Evolutionary conservation across 2,329 filamentous ascomycete genomes (phyloP).

Genomic region (Penicillium sp.): DNA sequence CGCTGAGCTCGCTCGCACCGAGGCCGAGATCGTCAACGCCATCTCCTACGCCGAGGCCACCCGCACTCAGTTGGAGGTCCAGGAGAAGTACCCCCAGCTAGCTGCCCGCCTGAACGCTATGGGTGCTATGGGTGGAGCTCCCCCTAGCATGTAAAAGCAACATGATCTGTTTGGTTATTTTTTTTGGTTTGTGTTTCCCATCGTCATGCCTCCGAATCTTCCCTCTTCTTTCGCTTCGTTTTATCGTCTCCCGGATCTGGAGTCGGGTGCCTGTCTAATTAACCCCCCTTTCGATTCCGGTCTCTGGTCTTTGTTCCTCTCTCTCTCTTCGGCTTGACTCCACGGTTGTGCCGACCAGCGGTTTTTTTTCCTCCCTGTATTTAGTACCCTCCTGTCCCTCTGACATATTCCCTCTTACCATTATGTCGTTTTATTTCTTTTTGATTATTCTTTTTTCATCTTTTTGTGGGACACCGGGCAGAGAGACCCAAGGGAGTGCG

Average conservation of each 20-base stretch:
- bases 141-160: slow-evolving; percentile 40
- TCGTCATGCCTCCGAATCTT: slow-evolving; percentile 18
- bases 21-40: slow-evolving; percentile 94
- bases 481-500: slow-evolving; percentile 23
- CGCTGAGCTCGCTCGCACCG: slow-evolving; percentile 90
- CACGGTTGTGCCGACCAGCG: slow-evolving; percentile 21
- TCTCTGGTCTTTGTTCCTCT: slow-evolving; percentile 24
- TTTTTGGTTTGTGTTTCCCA: not conserved
- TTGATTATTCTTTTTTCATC: slow-evolving; percentile 17
- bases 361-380: slow-evolving; percentile 37
- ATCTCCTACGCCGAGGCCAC: slow-evolving; percentile 97
- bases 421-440: slow-evolving; percentile 13
- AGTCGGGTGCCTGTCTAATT: slow-evolving; percentile 26
- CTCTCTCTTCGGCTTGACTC: slow-evolving; percentile 18
- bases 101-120: slow-evolving; percentile 73
- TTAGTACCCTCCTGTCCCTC: slow-evolving; percentile 30
- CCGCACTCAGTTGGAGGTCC: slow-evolving; percentile 90
- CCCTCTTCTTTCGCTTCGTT: slow-evolving; percentile 26
- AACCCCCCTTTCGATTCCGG: slow-evolving; percentile 24
- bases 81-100: slow-evolving; percentile 83
- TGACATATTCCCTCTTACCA: slow-evolving; percentile 33
- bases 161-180: not conserved
- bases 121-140: slow-evolving; percentile 49
- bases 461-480: slow-evolving; percentile 22
- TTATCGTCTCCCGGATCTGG: slow-evolving; percentile 25